Evolutionary conservation across 176 grass and related monocot genomes (phyloP).

Genomic region (Otatea glauca): DNA sequence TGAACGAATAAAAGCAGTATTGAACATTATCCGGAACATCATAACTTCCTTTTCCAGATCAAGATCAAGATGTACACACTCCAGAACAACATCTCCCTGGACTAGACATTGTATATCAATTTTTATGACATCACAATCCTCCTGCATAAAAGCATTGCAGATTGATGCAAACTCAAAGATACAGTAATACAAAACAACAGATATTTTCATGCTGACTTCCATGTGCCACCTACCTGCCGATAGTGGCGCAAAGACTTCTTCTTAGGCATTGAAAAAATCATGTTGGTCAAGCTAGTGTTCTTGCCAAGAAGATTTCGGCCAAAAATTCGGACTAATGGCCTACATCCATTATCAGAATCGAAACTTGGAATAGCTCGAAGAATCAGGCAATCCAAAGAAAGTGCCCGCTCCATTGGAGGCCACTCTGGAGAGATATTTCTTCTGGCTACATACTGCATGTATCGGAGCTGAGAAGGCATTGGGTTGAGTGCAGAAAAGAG

Average conservation of each 20-base stretch:
- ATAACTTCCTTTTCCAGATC: conserved; percentile 96
- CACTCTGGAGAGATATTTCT: conserved; percentile 90
- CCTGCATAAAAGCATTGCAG: conserved; percentile 57
- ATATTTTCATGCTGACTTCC: conserved; percentile 30
- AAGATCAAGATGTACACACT: conserved; percentile 96
- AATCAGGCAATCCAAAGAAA: conserved; percentile 97
- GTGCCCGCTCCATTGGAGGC: conserved; percentile 82
- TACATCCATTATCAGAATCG: conserved; percentile 88
- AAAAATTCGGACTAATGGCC: conserved; percentile 90
- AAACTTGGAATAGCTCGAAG: conserved; percentile 91
- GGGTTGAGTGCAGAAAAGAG: conserved; percentile 94
- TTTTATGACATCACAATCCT: conserved; percentile 95
- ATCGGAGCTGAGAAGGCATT: conserved; percentile 91
- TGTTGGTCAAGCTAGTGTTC: conserved; percentile 57
- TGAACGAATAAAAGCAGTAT: conserved; percentile 95
- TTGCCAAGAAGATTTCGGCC: conserved; percentile 75
- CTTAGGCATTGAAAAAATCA: conserved; percentile 89
- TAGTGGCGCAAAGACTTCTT: conserved; percentile 91
- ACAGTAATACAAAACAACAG: conserved; percentile 36
- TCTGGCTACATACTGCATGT: conserved; percentile 94
- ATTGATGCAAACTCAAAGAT: conserved; percentile 16
- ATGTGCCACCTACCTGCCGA: conserved; percentile 63
- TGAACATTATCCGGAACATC: conserved; percentile 99
- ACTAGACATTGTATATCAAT: conserved; percentile 98
- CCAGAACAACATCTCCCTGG: conserved; percentile 96